Conservation (phyloP, 2,329 filamentous ascomycete species). For the Alternaria hordeiaustralica region DNA sequence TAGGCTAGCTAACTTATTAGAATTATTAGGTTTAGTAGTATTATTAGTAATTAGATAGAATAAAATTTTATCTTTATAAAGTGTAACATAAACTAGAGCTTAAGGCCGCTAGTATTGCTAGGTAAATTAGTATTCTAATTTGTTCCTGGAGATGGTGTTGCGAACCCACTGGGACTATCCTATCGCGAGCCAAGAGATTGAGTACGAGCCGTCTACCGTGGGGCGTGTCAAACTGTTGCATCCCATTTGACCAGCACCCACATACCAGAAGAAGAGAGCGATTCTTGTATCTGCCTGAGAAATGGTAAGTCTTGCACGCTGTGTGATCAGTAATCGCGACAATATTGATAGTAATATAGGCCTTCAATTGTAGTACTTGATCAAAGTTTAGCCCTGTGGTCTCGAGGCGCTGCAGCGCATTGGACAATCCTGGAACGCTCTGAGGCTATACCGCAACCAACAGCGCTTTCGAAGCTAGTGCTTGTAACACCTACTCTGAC, state of each 20-base stretch:
- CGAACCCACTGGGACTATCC: not conserved
- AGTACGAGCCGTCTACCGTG: not conserved
- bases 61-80: too few species aligned
- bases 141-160: not conserved
- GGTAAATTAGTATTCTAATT: not conserved
- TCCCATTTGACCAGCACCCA: not conserved
- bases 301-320: not conserved
- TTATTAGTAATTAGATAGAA: too few species aligned
- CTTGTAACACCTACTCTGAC: not conserved
- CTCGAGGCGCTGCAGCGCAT: not conserved
- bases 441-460: not conserved
- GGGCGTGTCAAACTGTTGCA: not conserved
- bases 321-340: not conserved
- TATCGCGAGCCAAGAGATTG: not conserved
- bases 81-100: too few species aligned
- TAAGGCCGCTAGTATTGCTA: not conserved
- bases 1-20: too few species aligned
- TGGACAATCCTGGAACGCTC: not conserved
- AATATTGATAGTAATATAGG: not conserved
- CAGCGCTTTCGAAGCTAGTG: not conserved
- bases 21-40: too few species aligned
- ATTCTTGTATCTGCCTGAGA: not conserved
- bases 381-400: not conserved
- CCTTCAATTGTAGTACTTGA: not conserved
- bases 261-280: not conserved